phyloP scores from a whole-genome alignment of 1,284 basidiomycete species.

The Psilocybe mexicana region DNA sequence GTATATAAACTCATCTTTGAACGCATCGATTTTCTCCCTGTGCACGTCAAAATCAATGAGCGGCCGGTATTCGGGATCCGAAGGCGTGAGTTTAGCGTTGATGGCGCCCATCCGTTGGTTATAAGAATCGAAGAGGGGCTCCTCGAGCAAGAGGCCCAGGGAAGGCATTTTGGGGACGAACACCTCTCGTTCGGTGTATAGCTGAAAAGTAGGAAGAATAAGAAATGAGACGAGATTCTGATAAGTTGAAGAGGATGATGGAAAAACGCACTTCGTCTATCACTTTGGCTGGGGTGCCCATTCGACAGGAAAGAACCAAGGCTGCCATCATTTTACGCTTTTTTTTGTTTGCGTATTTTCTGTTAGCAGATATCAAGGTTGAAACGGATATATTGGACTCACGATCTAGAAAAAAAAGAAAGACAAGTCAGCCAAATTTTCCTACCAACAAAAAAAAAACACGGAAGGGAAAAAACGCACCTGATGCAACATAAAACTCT shows the following conservation, averaged over 20 bases:
- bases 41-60: constrained; percentile 74
- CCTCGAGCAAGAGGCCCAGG: constrained; percentile 91
- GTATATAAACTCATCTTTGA: constrained; percentile 87
- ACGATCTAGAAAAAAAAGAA: constrained; percentile 28
- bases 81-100: constrained; percentile 57
- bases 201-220: constrained; percentile 32
- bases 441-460: background rate
- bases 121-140: constrained; percentile 87
- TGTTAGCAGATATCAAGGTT: constrained; percentile 15
- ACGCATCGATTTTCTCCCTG: constrained; percentile 65
- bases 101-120: constrained; percentile 61
- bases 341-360: constrained; percentile 17
- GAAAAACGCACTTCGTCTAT: constrained; percentile 64
- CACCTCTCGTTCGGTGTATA: constrained; percentile 76
- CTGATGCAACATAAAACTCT: constrained; percentile 99
- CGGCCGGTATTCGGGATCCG: constrained; percentile 59
- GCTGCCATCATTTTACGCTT: constrained; percentile 98
- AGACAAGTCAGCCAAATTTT: background rate
- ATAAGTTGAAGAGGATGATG: background rate
- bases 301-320: constrained; percentile 79
- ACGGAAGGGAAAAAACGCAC: constrained; percentile 35
- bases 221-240: background rate
- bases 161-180: constrained; percentile 97
- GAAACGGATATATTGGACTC: constrained; percentile 5
- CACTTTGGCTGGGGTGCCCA: constrained; percentile 70